Evolutionary conservation across 371 early-diverging fungal genomes (phyloP).

Genomic region (Rhizopus delemar): DNA sequence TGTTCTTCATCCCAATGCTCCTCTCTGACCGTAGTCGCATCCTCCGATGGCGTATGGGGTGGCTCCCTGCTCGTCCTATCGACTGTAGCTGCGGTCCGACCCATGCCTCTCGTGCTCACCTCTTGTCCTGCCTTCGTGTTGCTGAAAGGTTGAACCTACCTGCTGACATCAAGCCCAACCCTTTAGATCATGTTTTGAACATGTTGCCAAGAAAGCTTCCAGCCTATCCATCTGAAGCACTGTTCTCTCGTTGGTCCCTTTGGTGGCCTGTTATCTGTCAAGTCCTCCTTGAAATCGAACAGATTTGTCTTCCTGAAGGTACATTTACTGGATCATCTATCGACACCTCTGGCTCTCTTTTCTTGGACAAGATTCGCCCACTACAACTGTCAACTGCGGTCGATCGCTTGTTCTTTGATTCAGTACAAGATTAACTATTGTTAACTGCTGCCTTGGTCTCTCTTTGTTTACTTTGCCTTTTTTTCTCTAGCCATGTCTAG

Average conservation of each 20-base stretch:
- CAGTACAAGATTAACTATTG: too few species aligned
- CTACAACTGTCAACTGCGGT: too few species aligned
- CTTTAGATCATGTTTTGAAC: background rate
- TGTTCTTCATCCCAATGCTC: conserved; percentile 1
- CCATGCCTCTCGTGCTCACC: conserved; percentile 5
- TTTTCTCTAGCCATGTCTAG: background rate
- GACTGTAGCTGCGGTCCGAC: conserved; percentile 10
- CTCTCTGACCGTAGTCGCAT: conserved; percentile 10
- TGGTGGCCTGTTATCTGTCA: conserved; percentile 3
- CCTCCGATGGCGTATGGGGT: conserved; percentile 19
- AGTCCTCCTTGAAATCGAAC: conserved; percentile 6
- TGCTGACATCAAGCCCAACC: background rate
- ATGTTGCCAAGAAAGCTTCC: background rate
- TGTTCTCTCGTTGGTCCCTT: background rate
- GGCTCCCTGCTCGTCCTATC: conserved; percentile 9
- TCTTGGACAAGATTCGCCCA: background rate
- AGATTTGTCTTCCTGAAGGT: conserved; percentile 1
- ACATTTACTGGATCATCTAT: background rate
- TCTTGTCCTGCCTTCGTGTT: conserved; percentile 3
- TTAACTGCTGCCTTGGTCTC: background rate
- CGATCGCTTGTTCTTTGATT: too few species aligned
- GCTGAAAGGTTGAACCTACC: background rate
- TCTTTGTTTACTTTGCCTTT: background rate
- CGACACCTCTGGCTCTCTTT: background rate
- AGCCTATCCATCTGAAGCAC: background rate